Evolutionary conservation across 2,329 filamentous ascomycete species (phyloP).

Genomic region (Sporothrix sp.): DNA sequence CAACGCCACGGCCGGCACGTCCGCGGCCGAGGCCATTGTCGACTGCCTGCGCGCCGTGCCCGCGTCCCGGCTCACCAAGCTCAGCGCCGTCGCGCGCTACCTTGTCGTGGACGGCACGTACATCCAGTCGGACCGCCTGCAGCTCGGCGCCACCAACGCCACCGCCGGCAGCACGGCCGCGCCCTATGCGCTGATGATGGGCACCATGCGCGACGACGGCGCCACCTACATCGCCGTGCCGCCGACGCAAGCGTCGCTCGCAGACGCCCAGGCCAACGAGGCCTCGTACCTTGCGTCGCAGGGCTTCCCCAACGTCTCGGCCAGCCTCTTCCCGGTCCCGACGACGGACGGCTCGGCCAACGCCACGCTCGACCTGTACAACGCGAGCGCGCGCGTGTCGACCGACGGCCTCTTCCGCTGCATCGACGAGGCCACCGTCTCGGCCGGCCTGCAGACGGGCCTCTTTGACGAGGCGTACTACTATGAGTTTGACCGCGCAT

Average conservation of each 20-base stretch:
- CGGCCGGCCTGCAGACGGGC: conserved; percentile 34
- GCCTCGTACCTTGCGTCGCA: conserved; percentile 26
- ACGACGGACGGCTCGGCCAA: conserved; percentile 34
- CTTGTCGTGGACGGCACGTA: conserved; percentile 50
- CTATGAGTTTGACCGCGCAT: conserved; percentile 51
- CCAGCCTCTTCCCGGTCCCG: conserved; percentile 41
- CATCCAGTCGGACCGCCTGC: conserved; percentile 36
- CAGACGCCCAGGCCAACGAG: conserved; percentile 18
- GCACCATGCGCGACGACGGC: conserved; percentile 44
- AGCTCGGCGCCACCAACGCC: conserved; percentile 29
- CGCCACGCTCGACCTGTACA: conserved; percentile 44
- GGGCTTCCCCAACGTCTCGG: conserved; percentile 25
- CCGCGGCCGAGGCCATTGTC: conserved; percentile 30
- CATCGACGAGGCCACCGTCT: conserved; percentile 48
- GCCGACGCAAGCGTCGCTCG: conserved; percentile 15
- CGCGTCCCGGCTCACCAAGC: conserved; percentile 28
- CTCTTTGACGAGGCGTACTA: conserved; percentile 43
- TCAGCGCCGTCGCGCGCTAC: conserved; percentile 37
- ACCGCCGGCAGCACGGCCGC: conserved; percentile 35
- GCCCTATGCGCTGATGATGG: conserved; percentile 46
- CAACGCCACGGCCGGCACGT: conserved; percentile 28
- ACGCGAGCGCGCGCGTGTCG: conserved; percentile 42
- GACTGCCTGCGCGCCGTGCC: conserved; percentile 42
- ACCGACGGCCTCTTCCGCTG: conserved; percentile 53
- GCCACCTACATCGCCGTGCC: conserved; percentile 44